Evolutionary conservation across 176 grass and related monocot genomes (phyloP).

Genomic region (Oryza meridionalis): DNA sequence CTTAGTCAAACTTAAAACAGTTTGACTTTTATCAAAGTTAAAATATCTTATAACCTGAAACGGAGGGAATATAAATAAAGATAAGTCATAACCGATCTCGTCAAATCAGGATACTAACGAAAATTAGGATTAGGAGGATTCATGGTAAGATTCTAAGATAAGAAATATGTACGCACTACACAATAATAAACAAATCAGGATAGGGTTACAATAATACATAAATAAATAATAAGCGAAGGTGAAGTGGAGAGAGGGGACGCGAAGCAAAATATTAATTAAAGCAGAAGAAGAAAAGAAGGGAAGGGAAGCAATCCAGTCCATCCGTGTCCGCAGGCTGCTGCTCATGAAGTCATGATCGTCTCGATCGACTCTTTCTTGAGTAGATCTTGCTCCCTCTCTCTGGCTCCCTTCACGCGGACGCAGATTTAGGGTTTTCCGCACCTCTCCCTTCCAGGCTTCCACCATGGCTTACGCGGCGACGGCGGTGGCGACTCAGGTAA

Average conservation of each 20-base stretch:
- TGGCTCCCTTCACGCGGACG: not conserved
- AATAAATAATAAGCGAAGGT: not conserved
- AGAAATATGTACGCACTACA: too few relatives aligned
- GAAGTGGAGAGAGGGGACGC: not conserved
- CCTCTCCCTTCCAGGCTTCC: not conserved
- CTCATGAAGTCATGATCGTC: not conserved
- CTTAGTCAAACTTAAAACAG: too few relatives aligned
- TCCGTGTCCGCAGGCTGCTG: not conserved
- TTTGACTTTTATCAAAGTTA: too few relatives aligned
- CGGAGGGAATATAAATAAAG: too few relatives aligned
- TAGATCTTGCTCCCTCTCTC: not conserved
- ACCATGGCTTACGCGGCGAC: slow-evolving; percentile 47
- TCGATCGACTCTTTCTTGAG: not conserved
- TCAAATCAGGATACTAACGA: too few relatives aligned
- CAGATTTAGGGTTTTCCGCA: slow-evolving; percentile 55
- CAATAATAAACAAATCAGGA: too few relatives aligned
- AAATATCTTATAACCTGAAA: too few relatives aligned
- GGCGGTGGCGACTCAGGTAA: slow-evolving; percentile 52
- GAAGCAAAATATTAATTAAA: too few relatives aligned
- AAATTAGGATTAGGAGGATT: too few relatives aligned
- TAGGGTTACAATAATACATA: too few relatives aligned
- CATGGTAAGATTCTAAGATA: too few relatives aligned
- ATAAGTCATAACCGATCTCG: too few relatives aligned
- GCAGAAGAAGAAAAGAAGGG: not conserved
- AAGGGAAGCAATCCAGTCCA: not conserved